Evolutionary conservation across 108 stramenopile genomes (phyloP).

Genomic region (Pseudonitzschia multiseries): DNA sequence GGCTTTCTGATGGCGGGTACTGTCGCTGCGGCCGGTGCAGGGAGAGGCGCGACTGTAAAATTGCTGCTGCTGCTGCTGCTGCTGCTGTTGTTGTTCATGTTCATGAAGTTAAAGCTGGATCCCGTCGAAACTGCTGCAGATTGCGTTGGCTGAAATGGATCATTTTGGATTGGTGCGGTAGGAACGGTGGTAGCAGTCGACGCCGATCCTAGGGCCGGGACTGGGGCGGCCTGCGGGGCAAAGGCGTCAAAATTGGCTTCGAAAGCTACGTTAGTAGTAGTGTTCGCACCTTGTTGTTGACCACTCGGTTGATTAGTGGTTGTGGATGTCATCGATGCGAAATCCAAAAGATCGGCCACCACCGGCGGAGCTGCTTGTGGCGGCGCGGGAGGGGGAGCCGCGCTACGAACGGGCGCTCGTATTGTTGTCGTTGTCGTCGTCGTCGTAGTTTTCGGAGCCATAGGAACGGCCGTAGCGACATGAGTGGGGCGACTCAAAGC

Average conservation of each 20-base stretch:
- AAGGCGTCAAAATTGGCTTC: slow-evolving; percentile 7
- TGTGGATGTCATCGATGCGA: slow-evolving; percentile 20
- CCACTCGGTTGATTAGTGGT: neutral
- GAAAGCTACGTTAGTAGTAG: slow-evolving; percentile 4
- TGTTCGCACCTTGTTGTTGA: neutral
- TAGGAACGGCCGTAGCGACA: neutral
- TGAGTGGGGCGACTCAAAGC: neutral
- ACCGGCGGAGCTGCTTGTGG: slow-evolving; percentile 28
- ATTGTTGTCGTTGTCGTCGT: neutral
- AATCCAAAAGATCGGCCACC: slow-evolving; percentile 61
- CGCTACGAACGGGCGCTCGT: neutral
- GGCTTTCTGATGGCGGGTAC: slow-evolving; percentile 35
- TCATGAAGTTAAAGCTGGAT: slow-evolving; percentile 27
- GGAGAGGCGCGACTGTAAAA: slow-evolving; percentile 14
- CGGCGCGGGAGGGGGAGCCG: slow-evolving; percentile 14
- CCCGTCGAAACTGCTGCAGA: slow-evolving; percentile 9
- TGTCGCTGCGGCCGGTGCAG: slow-evolving; percentile 3
- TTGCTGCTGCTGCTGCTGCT: neutral
- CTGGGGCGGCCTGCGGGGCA: slow-evolving; percentile 14
- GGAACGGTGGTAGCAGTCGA: slow-evolving; percentile 5
- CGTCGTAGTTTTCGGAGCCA: neutral
- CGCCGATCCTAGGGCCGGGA: slow-evolving; percentile 15
- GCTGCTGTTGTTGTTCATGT: slow-evolving; percentile 1
- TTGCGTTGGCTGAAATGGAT: slow-evolving; percentile 12
- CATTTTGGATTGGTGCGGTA: slow-evolving; percentile 3